These are phyloP conservation scores for Diaporthe eres DNA, from an alignment of 2,329 filamentous ascomycete species.

Conservation along the genomic window DNA sequence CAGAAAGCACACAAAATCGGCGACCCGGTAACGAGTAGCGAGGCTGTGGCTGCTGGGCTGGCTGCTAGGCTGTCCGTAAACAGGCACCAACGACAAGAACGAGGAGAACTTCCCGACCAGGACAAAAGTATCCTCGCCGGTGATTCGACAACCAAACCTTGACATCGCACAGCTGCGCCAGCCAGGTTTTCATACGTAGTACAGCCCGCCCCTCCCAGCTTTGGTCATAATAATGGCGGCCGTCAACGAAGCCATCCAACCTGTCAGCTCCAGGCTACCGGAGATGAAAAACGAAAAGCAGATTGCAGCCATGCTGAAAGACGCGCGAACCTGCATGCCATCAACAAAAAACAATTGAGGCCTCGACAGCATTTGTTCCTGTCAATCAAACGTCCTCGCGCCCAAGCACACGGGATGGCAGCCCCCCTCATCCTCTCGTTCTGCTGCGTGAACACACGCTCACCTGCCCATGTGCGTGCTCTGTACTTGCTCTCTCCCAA, in stretches of 20 bases:
- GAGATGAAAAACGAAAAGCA: conserved; percentile 27
- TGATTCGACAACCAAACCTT: not conserved
- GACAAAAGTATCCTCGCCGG: not conserved
- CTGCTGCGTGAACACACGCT: not conserved
- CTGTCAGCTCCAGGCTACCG: conserved; percentile 27
- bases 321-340: not conserved
- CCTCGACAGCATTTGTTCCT: not conserved
- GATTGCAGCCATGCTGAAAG: conserved; percentile 24
- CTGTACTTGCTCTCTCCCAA: not conserved
- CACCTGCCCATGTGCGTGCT: not conserved
- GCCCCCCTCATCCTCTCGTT: not conserved
- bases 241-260: conserved; percentile 18
- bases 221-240: not conserved
- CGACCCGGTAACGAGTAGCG: not conserved
- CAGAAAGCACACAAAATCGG: not conserved
- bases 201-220: not conserved
- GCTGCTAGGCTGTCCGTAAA: not conserved
- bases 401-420: not conserved
- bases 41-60: conserved; percentile 20
- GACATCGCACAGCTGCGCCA: conserved; percentile 9
- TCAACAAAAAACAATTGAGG: not conserved
- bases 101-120: not conserved
- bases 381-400: not conserved
- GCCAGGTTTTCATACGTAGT: not conserved
- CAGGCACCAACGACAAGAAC: not conserved